Percentiles rank a stretch among this genome's conserved stretches.
phyloP scores from a whole-genome alignment of 1,139 yeast genomes.

The Kodamaea suecica region DNA sequence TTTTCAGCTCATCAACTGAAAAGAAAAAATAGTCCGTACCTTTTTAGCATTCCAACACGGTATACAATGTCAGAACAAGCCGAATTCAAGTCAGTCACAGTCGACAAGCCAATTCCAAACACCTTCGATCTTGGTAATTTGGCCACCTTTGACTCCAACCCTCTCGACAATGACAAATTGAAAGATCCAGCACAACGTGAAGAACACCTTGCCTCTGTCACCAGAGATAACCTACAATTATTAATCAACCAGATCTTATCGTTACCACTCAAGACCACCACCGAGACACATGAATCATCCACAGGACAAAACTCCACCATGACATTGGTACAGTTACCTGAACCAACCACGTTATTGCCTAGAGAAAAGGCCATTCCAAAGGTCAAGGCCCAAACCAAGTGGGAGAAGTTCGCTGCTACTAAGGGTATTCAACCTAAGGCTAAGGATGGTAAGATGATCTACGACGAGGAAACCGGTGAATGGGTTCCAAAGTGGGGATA shows the following conservation, averaged over 20 bases:
- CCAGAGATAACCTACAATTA: slow-evolving; percentile 91
- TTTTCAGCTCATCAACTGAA: slow-evolving; percentile 2
- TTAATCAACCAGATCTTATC: slow-evolving; percentile 86
- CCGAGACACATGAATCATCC: slow-evolving; percentile 62
- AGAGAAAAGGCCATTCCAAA: slow-evolving; percentile 96
- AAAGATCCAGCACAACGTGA: slow-evolving; percentile 56
- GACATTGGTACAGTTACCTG: slow-evolving; percentile 83
- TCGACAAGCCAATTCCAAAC: slow-evolving; percentile 84
- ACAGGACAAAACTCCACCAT: slow-evolving; percentile 70
- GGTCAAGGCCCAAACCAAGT: slow-evolving; percentile 86
- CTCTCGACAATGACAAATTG: slow-evolving; percentile 60
- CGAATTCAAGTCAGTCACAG: slow-evolving; percentile 68
- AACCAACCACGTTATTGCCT: slow-evolving; percentile 78
- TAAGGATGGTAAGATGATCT: slow-evolving; percentile 86
- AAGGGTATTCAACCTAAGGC: slow-evolving; percentile 93
- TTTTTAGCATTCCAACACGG: no score
- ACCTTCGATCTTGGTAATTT: slow-evolving; percentile 83
- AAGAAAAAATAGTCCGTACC: slow-evolving; percentile 3
- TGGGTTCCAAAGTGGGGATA: slow-evolving; percentile 99
- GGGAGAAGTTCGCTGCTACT: slow-evolving; percentile 95
- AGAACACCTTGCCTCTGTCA: slow-evolving; percentile 57
- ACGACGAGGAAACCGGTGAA: slow-evolving; percentile 83
- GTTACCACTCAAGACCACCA: slow-evolving; percentile 81
- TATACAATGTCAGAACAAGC: slow-evolving; percentile 23
- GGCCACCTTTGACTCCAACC: slow-evolving; percentile 83